Conservation (phyloP, 257 asterid genomes). For the Plantago ovata region DNA sequence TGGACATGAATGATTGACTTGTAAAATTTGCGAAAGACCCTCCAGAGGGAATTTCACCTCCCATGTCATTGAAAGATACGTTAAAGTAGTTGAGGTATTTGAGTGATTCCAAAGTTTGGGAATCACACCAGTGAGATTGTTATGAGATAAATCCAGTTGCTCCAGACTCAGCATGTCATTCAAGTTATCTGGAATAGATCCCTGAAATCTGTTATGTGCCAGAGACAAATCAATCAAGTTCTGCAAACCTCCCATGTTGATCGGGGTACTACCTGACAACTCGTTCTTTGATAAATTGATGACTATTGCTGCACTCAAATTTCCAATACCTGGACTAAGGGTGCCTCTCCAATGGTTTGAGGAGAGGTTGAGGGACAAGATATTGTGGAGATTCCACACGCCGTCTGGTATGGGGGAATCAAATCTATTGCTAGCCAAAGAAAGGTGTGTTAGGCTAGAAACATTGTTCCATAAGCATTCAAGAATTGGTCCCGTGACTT, state of each 20-base stretch:
- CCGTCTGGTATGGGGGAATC: too few relatives aligned
- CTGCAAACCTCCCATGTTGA: slow-evolving; percentile 14
- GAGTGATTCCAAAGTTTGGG: slow-evolving; percentile 29
- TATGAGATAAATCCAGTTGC: slow-evolving; percentile 26
- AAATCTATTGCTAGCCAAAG: too few relatives aligned
- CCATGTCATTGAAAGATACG: slow-evolving; percentile 28
- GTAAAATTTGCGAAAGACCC: slow-evolving; percentile 31
- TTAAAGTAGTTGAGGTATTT: slow-evolving; percentile 19
- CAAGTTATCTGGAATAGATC: slow-evolving; percentile 20
- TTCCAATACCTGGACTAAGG: too few relatives aligned
- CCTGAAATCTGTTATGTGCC: slow-evolving; percentile 24
- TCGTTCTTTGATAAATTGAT: slow-evolving; percentile 23
- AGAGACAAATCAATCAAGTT: slow-evolving; percentile 10
- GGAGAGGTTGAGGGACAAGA: too few relatives aligned
- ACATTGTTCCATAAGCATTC: too few relatives aligned
- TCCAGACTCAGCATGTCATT: slow-evolving; percentile 20
- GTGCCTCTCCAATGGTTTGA: too few relatives aligned
- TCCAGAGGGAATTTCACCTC: slow-evolving; percentile 23
- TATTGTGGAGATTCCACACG: too few relatives aligned
- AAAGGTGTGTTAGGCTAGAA: too few relatives aligned
- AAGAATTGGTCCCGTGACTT: too few relatives aligned
- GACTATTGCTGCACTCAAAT: too few relatives aligned
- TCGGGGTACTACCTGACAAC: slow-evolving; percentile 20
- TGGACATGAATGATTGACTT: slow-evolving; percentile 18
- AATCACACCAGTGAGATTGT: slow-evolving; percentile 25